Evolutionary conservation across 768 basidiomycete genomes (phyloP), one percentile per base, ranked within the genome.

Genomic region (Clathrus columnatus): DNA sequence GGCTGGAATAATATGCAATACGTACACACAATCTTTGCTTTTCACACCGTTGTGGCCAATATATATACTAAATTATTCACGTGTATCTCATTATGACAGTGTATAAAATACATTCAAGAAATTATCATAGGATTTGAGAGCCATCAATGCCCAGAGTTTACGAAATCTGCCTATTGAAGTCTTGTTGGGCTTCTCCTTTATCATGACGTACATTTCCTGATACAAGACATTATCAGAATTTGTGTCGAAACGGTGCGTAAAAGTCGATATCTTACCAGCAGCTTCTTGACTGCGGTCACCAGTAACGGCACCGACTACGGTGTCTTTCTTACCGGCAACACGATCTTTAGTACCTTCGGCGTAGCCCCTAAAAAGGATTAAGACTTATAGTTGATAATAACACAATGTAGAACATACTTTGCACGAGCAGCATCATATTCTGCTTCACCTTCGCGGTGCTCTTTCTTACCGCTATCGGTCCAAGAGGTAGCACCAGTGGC

Each of bases 131-230:
- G n/a, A n/a, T n/a, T n/a, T n/a, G n/a, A n/a, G n/a, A n/a, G n/a
- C n/a, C n/a, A n/a, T n/a, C n/a, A n/a, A n/a, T n/a, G n/a, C n/a
- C n/a, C n/a, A n/a, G 30, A 14, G 7, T 48, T 18, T 21, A 29
- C 30, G 17, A 32, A 56, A 50, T 27, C 7, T 57, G 36, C 61
- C 76, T 73, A 64, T 84, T 84, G 27, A 74, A 17, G 4, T 79
- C 69, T 64, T 83, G 80, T 60, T 83, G 75, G 0, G 71, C 62
- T 48, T 73, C 60, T 0, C 84, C 82, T 58, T 83, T 82, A 47
- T 83, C 78, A 0, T 79, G 72, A 49, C 67, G 71, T 17, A 68
- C 51, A 53, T 83, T 82, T 1, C 83, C 82, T 82, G 30, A 18
- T 5, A 16, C 20, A 29, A 8, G 29, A 26, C 20, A 8, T 20